phyloP scores from a whole-genome alignment of 192 early-diverging fungal genomes.

The Geosiphon pyriformis region DNA sequence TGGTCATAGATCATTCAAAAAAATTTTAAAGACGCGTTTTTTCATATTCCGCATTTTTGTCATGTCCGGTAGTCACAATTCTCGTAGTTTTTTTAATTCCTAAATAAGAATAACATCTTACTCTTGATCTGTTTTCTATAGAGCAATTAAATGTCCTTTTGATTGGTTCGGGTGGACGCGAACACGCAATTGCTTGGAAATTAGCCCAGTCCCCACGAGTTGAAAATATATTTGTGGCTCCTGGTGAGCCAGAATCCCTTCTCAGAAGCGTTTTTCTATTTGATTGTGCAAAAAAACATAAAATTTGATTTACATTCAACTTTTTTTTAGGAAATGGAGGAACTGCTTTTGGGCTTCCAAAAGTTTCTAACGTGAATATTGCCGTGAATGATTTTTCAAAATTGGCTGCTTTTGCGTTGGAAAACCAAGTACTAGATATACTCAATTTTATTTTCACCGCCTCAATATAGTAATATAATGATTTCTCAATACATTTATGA shows the following conservation, averaged over 20 bases:
- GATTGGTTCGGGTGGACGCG: conserved; percentile 92
- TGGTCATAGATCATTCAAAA: too few species aligned
- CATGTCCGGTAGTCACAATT: too few species aligned
- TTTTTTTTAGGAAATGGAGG: conserved; percentile 82
- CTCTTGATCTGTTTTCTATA: conserved; percentile 3
- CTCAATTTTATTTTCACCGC: not conserved
- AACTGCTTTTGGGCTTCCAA: conserved; percentile 62
- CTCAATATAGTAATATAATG: conserved; percentile 14
- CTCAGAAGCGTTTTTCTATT: conserved; percentile 5
- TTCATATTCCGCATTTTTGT: too few species aligned
- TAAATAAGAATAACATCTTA: too few species aligned
- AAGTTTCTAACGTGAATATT: conserved; percentile 79
- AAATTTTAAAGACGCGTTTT: too few species aligned
- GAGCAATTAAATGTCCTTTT: conserved; percentile 71
- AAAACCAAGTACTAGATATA: conserved; percentile 57
- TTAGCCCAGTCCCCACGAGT: conserved; percentile 75
- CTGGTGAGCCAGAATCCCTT: conserved; percentile 51
- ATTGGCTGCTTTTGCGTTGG: conserved; percentile 71
- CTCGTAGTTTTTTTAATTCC: too few species aligned
- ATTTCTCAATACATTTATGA: conserved; percentile 1
- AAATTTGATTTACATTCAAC: conserved; percentile 2
- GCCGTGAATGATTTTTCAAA: conserved; percentile 65
- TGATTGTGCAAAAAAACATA: conserved; percentile 5
- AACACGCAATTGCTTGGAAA: conserved; percentile 93
- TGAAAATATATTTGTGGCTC: conserved; percentile 82